Conservation (phyloP, 768 basidiomycete genomes). For the Amanita molliuscula region DNA sequence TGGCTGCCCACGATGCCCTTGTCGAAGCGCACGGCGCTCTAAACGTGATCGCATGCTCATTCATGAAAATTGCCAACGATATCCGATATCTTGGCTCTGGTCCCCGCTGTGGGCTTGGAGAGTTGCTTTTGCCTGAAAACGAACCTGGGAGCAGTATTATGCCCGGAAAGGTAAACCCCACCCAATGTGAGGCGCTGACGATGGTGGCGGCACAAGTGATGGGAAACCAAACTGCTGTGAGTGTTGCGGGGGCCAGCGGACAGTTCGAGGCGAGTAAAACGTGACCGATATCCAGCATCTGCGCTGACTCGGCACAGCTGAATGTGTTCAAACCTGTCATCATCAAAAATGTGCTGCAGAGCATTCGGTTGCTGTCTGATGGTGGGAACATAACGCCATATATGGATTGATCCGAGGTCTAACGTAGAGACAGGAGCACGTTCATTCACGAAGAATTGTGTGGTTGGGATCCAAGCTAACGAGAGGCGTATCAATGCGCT, state of each 20-base stretch:
- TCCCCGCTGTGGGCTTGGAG: constrained; percentile 94
- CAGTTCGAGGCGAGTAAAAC: constrained; percentile 80
- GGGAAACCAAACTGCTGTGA: constrained; percentile 92
- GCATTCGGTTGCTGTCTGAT: constrained; percentile 87
- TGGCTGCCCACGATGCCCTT: constrained; percentile 96
- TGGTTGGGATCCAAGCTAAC: constrained; percentile 93
- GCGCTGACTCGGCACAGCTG: constrained; percentile 36
- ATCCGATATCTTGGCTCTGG: constrained; percentile 97
- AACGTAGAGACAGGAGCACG: constrained; percentile 46
- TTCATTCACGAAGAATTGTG: constrained; percentile 95
- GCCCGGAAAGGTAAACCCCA: constrained; percentile 99
- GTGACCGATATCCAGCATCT: background rate
- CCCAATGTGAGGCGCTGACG: constrained; percentile 96
- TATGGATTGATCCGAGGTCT: constrained; percentile 8
- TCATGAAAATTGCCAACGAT: constrained; percentile 99
- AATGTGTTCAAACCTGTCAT: constrained; percentile 99
- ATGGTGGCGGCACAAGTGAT: constrained; percentile 99
- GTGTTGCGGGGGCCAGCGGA: constrained; percentile 87
- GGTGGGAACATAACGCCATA: constrained; percentile 35
- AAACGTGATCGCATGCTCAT: constrained; percentile 90
- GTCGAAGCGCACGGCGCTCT: constrained; percentile 96
- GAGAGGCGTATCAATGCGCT: constrained; percentile 85
- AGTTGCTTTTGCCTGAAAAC: constrained; percentile 91
- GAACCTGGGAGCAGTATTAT: constrained; percentile 99
- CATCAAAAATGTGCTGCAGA: constrained; percentile 95